phyloP scores from a whole-genome alignment of 192 early-diverging fungal genomes.

The Linnemannia zychae region DNA sequence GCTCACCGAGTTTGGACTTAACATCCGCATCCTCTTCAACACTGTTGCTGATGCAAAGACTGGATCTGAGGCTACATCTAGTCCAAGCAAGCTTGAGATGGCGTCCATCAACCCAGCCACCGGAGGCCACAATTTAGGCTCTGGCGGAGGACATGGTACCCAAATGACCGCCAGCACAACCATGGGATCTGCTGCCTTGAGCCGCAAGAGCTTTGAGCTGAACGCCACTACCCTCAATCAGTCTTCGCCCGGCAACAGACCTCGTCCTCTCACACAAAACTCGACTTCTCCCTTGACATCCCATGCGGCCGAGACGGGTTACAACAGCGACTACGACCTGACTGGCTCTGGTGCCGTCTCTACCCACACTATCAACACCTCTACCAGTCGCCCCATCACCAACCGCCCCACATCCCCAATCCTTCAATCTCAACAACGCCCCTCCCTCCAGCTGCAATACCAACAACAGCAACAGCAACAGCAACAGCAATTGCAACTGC shows the following conservation, averaged over 20 bases:
- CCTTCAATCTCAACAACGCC: slow-evolving; percentile 5
- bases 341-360: background rate
- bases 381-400: background rate
- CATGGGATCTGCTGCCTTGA: background rate
- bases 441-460: background rate
- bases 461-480: background rate
- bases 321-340: slow-evolving; percentile 31
- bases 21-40: slow-evolving; percentile 49
- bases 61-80: background rate
- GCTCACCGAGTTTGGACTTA: slow-evolving; percentile 56
- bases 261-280: slow-evolving; percentile 29
- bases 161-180: background rate
- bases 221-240: background rate
- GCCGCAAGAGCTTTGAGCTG: background rate
- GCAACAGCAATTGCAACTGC: background rate
- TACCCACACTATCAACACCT: background rate
- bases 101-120: slow-evolving; percentile 4
- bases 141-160: background rate
- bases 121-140: background rate
- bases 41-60: slow-evolving; percentile 29
- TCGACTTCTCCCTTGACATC: slow-evolving; percentile 44
- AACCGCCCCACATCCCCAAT: background rate
- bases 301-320: slow-evolving; percentile 23
- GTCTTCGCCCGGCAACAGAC: slow-evolving; percentile 4
- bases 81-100: slow-evolving; percentile 43